Conservation (phyloP, 768 basidiomycete species). For the Coprinopsis sp. region DNA sequence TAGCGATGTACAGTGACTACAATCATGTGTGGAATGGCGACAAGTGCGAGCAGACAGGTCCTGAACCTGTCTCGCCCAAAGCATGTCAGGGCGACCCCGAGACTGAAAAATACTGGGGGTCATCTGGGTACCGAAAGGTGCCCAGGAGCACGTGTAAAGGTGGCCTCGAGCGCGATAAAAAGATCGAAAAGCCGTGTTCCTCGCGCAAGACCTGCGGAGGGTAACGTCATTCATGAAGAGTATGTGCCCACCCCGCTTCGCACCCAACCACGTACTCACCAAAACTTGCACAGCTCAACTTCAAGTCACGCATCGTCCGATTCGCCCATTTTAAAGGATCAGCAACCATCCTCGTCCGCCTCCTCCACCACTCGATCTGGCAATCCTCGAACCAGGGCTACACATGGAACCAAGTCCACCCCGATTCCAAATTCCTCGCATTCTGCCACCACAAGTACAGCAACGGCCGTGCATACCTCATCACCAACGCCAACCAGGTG, state of each 20-base stretch:
- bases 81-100: constrained; percentile 65
- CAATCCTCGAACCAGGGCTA: constrained; percentile 96
- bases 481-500: constrained; percentile 61
- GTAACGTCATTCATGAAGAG: constrained; percentile 70
- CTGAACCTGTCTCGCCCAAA: constrained; percentile 79
- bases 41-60: constrained; percentile 80
- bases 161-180: constrained; percentile 69
- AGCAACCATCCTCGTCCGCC: constrained; percentile 82
- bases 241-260: constrained; percentile 57
- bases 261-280: background rate
- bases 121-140: constrained; percentile 87
- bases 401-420: constrained; percentile 70
- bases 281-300: constrained; percentile 55
- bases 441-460: constrained; percentile 85
- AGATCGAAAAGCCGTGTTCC: constrained; percentile 67
- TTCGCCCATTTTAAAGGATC: constrained; percentile 84
- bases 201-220: constrained; percentile 74
- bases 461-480: constrained; percentile 82
- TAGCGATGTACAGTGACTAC: constrained; percentile 60
- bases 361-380: constrained; percentile 77
- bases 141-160: constrained; percentile 85
- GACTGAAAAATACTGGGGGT: constrained; percentile 71
- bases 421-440: constrained; percentile 63
- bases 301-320: constrained; percentile 61
- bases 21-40: constrained; percentile 75